These are phyloP conservation scores for Lodderomyces theae DNA, from an alignment of 1,139 yeast genomes.

Conservation along the genomic window DNA sequence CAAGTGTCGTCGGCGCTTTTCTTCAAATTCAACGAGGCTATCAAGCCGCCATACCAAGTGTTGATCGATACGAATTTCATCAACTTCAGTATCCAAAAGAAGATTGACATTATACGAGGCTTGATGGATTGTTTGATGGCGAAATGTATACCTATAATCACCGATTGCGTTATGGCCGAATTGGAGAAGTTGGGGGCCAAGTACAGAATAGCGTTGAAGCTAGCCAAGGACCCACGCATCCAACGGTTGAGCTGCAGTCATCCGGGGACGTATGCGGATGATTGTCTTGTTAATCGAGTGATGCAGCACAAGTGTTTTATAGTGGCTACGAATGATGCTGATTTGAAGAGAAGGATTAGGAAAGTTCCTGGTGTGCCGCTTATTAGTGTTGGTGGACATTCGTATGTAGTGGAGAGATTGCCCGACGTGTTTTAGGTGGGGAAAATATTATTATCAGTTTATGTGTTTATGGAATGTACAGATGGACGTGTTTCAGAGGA, in stretches of 20 bases:
- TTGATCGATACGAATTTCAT: constrained; percentile 94
- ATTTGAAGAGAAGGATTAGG: constrained; percentile 85
- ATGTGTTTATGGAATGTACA: not conserved
- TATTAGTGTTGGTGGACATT: constrained; percentile 92
- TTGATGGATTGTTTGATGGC: constrained; percentile 96
- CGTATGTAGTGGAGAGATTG: constrained; percentile 87
- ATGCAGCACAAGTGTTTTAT: constrained; percentile 95
- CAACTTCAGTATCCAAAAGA: constrained; percentile 92
- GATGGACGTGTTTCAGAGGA: not conserved
- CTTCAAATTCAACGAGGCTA: constrained; percentile 90
- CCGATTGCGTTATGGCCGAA: constrained; percentile 98
- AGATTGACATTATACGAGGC: constrained; percentile 87
- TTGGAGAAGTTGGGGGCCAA: constrained; percentile 93
- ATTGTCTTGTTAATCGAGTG: constrained; percentile 88
- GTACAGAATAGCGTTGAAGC: constrained; percentile 84
- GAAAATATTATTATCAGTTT: too few relatives aligned
- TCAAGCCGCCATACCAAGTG: constrained; percentile 95
- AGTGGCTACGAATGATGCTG: constrained; percentile 99
- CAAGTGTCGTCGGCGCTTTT: constrained; percentile 95
- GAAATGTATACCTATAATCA: constrained; percentile 89
- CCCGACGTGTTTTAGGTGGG: constrained; percentile 80
- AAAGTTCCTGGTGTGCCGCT: constrained; percentile 97
- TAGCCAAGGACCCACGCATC: constrained; percentile 93
- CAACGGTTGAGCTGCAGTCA: constrained; percentile 85
- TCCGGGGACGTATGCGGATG: constrained; percentile 97